Conservation (phyloP, 2,329 filamentous ascomycete species). For the Mycosphaerella arachidis region DNA sequence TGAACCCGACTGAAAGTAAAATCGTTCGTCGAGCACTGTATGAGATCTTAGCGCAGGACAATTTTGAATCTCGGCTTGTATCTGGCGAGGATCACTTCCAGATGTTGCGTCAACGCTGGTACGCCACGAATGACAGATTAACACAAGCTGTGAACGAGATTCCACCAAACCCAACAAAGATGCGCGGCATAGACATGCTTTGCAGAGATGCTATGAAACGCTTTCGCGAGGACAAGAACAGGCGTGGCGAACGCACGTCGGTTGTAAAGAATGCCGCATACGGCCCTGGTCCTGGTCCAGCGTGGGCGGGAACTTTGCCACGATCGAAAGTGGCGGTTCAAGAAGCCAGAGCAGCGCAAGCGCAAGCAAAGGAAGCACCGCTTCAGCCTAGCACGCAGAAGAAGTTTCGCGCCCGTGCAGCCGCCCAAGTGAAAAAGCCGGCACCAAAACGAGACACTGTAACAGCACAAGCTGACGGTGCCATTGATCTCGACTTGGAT, state of each 20-base stretch:
- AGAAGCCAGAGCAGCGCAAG: conserved; percentile 8
- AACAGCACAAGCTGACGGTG: conserved; percentile 11
- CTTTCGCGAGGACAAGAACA: conserved; percentile 62
- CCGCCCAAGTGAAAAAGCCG: not conserved
- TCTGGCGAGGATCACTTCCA: conserved; percentile 68
- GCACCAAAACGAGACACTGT: conserved; percentile 8
- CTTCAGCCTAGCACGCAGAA: not conserved
- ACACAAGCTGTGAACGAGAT: conserved; percentile 18
- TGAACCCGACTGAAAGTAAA: conserved; percentile 65
- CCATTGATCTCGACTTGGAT: conserved; percentile 21
- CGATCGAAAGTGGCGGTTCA: conserved; percentile 9
- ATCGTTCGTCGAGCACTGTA: conserved; percentile 64
- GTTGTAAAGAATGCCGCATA: conserved; percentile 25
- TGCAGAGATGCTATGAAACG: conserved; percentile 75
- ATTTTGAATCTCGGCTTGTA: conserved; percentile 69
- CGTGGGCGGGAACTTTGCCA: conserved; percentile 22
- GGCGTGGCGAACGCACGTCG: conserved; percentile 26
- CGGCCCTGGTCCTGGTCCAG: conserved; percentile 42
- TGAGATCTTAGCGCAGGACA: conserved; percentile 58
- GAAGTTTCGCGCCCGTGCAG: conserved; percentile 7
- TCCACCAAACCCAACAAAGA: conserved; percentile 41
- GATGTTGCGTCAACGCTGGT: conserved; percentile 65
- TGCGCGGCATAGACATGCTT: conserved; percentile 65
- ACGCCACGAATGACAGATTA: conserved; percentile 31
- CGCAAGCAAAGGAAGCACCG: not conserved